Conservation (phyloP, 2,329 filamentous ascomycete genomes). For the Colletotrichum liriopes region DNA sequence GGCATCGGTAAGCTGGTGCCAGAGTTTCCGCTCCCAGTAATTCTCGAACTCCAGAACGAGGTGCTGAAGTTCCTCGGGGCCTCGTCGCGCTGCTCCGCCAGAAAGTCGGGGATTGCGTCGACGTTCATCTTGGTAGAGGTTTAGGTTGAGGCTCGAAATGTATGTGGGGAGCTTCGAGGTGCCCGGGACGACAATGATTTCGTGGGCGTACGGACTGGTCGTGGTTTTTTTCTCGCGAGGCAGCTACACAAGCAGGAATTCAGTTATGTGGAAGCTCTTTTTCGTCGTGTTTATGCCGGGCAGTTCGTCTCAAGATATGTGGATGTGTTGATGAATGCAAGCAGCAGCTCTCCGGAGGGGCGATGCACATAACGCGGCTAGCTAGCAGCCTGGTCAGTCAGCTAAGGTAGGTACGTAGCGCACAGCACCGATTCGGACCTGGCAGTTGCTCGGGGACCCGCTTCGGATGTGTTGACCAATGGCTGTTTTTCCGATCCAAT, state of each 20-base stretch:
- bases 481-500: slow-evolving; percentile 37
- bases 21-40: slow-evolving; percentile 98
- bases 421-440: slow-evolving; percentile 18
- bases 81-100: slow-evolving; percentile 89
- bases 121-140: slow-evolving; percentile 75
- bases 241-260: background rate
- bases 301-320: slow-evolving; percentile 24
- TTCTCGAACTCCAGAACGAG: slow-evolving; percentile 95
- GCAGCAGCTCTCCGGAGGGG: slow-evolving; percentile 35
- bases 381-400: slow-evolving; percentile 55
- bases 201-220: background rate
- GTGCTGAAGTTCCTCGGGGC: slow-evolving; percentile 89
- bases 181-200: slow-evolving; percentile 15
- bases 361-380: slow-evolving; percentile 53
- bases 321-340: slow-evolving; percentile 33
- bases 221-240: background rate
- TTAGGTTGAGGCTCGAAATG: slow-evolving; percentile 20
- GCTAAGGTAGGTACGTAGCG: slow-evolving; percentile 23
- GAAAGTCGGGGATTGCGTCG: slow-evolving; percentile 92
- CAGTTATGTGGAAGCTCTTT: background rate
- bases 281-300: slow-evolving; percentile 3
- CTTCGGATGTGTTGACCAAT: slow-evolving; percentile 27
- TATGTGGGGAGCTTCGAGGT: slow-evolving; percentile 34
- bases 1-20: slow-evolving; percentile 96
- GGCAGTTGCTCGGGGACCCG: background rate